Percentiles rank a stretch among this genome's conserved stretches.
Evolutionary conservation across 352 stramenopile species (phyloP).

Genomic region (Phytopythium oedochilum): DNA sequence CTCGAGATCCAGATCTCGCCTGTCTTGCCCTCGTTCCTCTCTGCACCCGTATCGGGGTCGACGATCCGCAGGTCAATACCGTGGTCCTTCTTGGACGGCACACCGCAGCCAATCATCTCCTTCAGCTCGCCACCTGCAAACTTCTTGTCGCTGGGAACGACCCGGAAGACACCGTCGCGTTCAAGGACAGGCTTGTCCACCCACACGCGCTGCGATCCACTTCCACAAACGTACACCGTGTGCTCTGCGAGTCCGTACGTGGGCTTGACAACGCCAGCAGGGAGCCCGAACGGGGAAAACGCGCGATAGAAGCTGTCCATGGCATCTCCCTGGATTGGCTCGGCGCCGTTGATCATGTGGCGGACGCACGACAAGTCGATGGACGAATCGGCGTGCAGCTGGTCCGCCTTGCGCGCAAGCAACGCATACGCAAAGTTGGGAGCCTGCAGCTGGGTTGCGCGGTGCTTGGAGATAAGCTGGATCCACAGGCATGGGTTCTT

Average conservation of each 20-base stretch:
- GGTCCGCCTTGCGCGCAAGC: constrained; percentile 91
- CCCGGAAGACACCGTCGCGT: constrained; percentile 52
- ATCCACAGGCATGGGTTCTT: constrained; percentile 96
- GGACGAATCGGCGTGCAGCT: constrained; percentile 20
- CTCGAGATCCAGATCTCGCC: constrained; percentile 89
- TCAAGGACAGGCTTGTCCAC: constrained; percentile 92
- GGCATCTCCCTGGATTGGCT: constrained; percentile 92
- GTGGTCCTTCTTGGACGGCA: constrained; percentile 74
- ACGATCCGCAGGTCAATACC: constrained; percentile 95
- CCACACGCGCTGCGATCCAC: constrained; percentile 82
- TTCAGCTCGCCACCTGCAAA: constrained; percentile 31
- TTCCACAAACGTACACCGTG: constrained; percentile 97
- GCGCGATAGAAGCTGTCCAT: constrained; percentile 86
- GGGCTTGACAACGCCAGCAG: constrained; percentile 88
- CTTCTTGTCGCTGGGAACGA: constrained; percentile 10
- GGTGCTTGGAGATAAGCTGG: constrained; percentile 79
- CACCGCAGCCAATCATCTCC: constrained; percentile 94
- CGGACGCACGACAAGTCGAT: constrained; percentile 92
- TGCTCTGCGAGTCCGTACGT: constrained; percentile 99
- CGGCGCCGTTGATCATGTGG: constrained; percentile 98
- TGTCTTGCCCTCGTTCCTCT: constrained; percentile 52
- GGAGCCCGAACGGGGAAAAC: constrained; percentile 89
- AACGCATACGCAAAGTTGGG: constrained; percentile 99
- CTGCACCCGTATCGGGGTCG: constrained; percentile 55
- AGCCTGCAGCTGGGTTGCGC: constrained; percentile 96